A percentile compares a stretch with the other conserved stretches of the same genome.
These are phyloP conservation scores for Rosa rugosa DNA, from an alignment of 306 rosid genomes.

Conservation along the genomic window DNA sequence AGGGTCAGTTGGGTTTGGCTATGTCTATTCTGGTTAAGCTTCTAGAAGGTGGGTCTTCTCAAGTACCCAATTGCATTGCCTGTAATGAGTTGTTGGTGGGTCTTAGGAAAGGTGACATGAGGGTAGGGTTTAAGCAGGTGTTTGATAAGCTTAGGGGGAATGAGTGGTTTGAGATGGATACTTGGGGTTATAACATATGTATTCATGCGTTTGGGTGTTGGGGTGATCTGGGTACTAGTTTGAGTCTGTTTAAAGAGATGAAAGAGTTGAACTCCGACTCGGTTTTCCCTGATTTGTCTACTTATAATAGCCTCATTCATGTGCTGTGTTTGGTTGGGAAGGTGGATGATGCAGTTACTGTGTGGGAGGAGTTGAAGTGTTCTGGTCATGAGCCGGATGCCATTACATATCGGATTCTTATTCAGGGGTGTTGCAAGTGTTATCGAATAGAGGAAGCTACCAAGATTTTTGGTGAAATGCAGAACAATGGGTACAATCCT, in stretches of 20 bases:
- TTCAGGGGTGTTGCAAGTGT: constrained; percentile 71
- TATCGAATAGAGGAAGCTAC: constrained; percentile 58
- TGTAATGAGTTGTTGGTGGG: constrained; percentile 63
- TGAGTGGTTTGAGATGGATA: constrained; percentile 45
- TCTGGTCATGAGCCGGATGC: constrained; percentile 73
- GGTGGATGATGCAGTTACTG: constrained; percentile 62
- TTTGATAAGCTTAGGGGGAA: constrained; percentile 52
- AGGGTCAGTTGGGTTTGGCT: constrained; percentile 62
- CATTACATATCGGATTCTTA: constrained; percentile 57
- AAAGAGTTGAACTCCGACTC: constrained; percentile 31
- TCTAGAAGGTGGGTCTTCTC: constrained; percentile 27
- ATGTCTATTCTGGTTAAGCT: constrained; percentile 57
- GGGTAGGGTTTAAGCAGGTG: constrained; percentile 51
- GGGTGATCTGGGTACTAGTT: constrained; percentile 69
- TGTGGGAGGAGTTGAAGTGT: constrained; percentile 73
- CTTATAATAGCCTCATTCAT: constrained; percentile 69
- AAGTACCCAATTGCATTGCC: constrained; percentile 34
- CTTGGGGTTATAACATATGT: constrained; percentile 63
- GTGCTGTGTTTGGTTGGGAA: constrained; percentile 73
- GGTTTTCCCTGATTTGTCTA: constrained; percentile 64
- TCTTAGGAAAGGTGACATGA: constrained; percentile 65
- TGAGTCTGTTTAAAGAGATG: constrained; percentile 67
- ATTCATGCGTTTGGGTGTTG: constrained; percentile 85
- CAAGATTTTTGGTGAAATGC: constrained; percentile 63
- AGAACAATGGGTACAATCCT: constrained; percentile 48